These are phyloP conservation scores for Phytophthora foliorum DNA, from an alignment of 352 stramenopile species.

Conservation along the genomic window DNA sequence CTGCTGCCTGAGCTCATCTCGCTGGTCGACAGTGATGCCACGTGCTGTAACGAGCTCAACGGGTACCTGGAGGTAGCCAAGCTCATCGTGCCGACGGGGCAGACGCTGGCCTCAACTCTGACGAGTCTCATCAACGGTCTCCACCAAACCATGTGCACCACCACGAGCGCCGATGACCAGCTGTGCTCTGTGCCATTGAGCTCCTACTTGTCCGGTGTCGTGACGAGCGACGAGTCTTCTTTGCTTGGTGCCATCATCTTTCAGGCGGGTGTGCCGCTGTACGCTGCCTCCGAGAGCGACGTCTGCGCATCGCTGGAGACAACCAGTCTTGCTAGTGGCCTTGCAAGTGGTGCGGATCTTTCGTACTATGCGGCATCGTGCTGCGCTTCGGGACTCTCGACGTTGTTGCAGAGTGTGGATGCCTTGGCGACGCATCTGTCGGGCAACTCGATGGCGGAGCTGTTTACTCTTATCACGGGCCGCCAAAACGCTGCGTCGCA, in stretches of 20 bases:
- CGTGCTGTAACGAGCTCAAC: constrained; percentile 58
- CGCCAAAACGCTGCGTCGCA: constrained; percentile 37
- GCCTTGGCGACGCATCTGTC: constrained; percentile 51
- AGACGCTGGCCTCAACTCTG: constrained; percentile 56
- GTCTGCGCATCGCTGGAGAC: constrained; percentile 56
- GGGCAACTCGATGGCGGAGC: constrained; percentile 57
- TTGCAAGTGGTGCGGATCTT: constrained; percentile 40
- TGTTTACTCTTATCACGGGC: constrained; percentile 63
- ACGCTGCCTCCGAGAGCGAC: constrained; percentile 48
- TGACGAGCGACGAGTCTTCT: constrained; percentile 45
- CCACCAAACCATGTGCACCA: constrained; percentile 65
- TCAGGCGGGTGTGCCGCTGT: constrained; percentile 56
- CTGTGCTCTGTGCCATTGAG: constrained; percentile 62
- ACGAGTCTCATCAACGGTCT: constrained; percentile 62
- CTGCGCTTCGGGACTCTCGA: constrained; percentile 47
- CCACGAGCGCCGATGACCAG: constrained; percentile 42
- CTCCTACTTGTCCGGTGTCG: constrained; percentile 43
- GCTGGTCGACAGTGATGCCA: constrained; percentile 54
- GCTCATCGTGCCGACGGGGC: constrained; percentile 54
- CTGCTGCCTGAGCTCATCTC: constrained; percentile 54
- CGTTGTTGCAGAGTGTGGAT: constrained; percentile 63
- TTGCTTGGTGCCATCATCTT: constrained; percentile 57
- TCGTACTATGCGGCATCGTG: constrained; percentile 62
- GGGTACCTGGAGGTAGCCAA: constrained; percentile 59
- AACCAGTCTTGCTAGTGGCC: constrained; percentile 47